Base-by-base conservation (phyloP, 805 yeast genomes). In the Kuraishia piskuri region DNA sequence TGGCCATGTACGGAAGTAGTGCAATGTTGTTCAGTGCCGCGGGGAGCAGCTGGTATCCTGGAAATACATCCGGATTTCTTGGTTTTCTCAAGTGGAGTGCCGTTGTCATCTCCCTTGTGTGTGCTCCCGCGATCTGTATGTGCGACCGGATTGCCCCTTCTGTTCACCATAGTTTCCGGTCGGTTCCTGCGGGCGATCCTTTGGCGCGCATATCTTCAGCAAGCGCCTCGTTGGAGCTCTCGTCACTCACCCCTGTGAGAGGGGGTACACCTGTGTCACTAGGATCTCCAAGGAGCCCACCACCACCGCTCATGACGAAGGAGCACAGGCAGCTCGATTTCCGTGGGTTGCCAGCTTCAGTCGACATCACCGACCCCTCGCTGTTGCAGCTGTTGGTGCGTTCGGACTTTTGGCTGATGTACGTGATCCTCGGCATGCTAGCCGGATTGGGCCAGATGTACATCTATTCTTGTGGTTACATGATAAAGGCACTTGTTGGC, bases 381-480 rank as follows among this genome's bases (percentile, higher is more conserved):
- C 36, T 48, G 6, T 10, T 23, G 44, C 57, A 58, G 8, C 57
- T 74, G 3, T 52, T 71, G 14, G 63, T 53, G 17, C 58, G 61
- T 22, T 48, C 59, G 0, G 66, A 69, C 19, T 86, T 82, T 60
- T 76, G 88, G 76, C 62, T 73, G 5, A 76, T 84, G 53, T 74
- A 76, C 45, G 22, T 71, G 1, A 66, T 80, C 19, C 69, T 84
- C 26, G 80, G 89, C 0, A 57, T 84, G 21, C 61, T 80, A 19
- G 79, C 86, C 9, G 91, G 90, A 0, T 63, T 82, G 53, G 86
- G 90, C 24, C 92, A 86, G 60, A 79, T 84, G 78, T 88, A 83
- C 63, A 87, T 87, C 46, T 85, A 82, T 59, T 80, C 88, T 0
- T 80, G 86, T 44, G 95, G 95, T 0, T 84, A 82, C 60, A 78